Conservation (phyloP, 2,329 filamentous ascomycete genomes). For the Aspergillus alliaceus region DNA sequence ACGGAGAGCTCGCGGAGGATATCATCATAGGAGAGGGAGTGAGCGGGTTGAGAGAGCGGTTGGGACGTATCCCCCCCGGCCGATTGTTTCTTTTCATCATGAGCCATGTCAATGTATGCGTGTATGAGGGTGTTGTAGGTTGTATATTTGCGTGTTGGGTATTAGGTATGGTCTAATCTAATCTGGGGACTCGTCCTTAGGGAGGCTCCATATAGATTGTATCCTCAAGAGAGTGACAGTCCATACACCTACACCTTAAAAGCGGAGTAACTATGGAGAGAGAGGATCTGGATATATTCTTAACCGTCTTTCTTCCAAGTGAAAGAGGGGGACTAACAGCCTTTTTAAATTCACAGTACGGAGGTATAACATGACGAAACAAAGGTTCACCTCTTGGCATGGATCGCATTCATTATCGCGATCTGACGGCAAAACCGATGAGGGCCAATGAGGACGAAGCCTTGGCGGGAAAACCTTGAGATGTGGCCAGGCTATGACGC, state of each 20-base stretch:
- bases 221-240: conserved; percentile 32
- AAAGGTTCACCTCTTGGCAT: conserved; percentile 6
- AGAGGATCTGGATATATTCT: not conserved
- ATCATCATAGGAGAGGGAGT: conserved; percentile 57
- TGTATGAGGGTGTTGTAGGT: conserved; percentile 3
- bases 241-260: conserved; percentile 30
- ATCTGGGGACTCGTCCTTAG: conserved; percentile 17
- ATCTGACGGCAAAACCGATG: not conserved
- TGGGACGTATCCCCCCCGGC: conserved; percentile 41
- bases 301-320: too few relatives aligned
- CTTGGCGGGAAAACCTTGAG: conserved; percentile 11
- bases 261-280: conserved; percentile 13
- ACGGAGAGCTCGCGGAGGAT: conserved; percentile 58
- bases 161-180: not conserved
- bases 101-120: not conserved
- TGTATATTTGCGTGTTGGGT: not conserved
- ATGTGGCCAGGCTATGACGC: conserved; percentile 14
- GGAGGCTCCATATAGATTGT: conserved; percentile 35
- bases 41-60: conserved; percentile 62
- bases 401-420: not conserved
- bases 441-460: conserved; percentile 9
- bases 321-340: too few relatives aligned
- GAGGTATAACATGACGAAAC: conserved; percentile 14
- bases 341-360: too few relatives aligned
- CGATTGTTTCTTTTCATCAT: conserved; percentile 6